Evolutionary conservation across 2,329 filamentous ascomycete genomes (phyloP).

Genomic region (Verticillium nonalfalfae): DNA sequence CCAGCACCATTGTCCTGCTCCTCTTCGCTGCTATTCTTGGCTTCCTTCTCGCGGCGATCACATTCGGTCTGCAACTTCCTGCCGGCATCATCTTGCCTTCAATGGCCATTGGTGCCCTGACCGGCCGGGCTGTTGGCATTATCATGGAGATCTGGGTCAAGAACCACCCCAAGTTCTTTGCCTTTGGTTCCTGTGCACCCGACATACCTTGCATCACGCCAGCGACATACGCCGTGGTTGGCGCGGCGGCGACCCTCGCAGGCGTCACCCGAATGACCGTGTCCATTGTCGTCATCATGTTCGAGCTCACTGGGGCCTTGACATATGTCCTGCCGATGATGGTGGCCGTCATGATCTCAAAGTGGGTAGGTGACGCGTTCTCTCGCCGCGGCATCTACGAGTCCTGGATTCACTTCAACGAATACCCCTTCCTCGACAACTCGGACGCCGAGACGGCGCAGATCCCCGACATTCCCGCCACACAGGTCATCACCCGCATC

Average conservation of each 20-base stretch:
- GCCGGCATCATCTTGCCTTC: slow-evolving; percentile 94
- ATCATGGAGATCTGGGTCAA: slow-evolving; percentile 83
- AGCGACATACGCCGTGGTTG: slow-evolving; percentile 93
- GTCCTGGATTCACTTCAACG: slow-evolving; percentile 93
- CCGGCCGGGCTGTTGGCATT: slow-evolving; percentile 83
- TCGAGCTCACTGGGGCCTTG: slow-evolving; percentile 91
- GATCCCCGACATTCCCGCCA: slow-evolving; percentile 79
- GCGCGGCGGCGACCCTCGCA: slow-evolving; percentile 87
- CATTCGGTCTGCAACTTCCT: slow-evolving; percentile 90
- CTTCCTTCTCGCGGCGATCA: slow-evolving; percentile 78
- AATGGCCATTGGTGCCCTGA: slow-evolving; percentile 89
- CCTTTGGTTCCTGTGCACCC: slow-evolving; percentile 76
- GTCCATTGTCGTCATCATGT: slow-evolving; percentile 98
- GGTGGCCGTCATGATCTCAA: slow-evolving; percentile 96
- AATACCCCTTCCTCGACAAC: slow-evolving; percentile 93
- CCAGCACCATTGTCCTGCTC: slow-evolving; percentile 75
- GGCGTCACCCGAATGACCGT: slow-evolving; percentile 96
- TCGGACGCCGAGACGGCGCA: slow-evolving; percentile 62
- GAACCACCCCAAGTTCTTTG: slow-evolving; percentile 67
- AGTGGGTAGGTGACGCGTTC: slow-evolving; percentile 97
- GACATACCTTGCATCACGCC: slow-evolving; percentile 86
- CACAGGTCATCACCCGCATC: slow-evolving; percentile 84
- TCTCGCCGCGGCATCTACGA: slow-evolving; percentile 93
- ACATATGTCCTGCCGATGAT: slow-evolving; percentile 98
- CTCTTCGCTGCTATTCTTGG: slow-evolving; percentile 77